These are phyloP conservation scores for Nannochloris sp. DNA, from an alignment of 139 green algal genomes.

Conservation along the genomic window DNA sequence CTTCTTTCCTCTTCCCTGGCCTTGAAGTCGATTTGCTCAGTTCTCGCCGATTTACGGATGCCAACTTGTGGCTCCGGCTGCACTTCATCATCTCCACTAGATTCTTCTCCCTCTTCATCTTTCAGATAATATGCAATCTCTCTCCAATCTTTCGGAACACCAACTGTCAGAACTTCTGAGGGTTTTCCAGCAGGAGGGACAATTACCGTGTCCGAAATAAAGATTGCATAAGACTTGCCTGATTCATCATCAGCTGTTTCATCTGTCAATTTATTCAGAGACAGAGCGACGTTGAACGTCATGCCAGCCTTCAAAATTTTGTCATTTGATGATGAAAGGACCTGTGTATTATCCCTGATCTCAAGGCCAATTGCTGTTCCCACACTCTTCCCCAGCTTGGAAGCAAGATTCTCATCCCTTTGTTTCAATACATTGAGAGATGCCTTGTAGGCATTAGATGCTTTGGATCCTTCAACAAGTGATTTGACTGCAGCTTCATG, in stretches of 20 bases:
- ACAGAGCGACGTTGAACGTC: constrained; percentile 63
- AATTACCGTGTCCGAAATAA: constrained; percentile 86
- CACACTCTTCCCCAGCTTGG: constrained; percentile 70
- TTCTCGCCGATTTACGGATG: constrained; percentile 43
- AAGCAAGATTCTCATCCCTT: constrained; percentile 50
- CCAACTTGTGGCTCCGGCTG: constrained; percentile 19
- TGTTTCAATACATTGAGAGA: constrained; percentile 32
- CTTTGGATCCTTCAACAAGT: constrained; percentile 51
- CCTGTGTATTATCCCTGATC: constrained; percentile 48
- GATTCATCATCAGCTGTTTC: constrained; percentile 13
- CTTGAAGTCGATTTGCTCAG: constrained; percentile 68
- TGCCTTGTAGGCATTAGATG: constrained; percentile 62
- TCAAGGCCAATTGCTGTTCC: constrained; percentile 89
- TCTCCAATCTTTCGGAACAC: constrained; percentile 41
- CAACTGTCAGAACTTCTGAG: constrained; percentile 54
- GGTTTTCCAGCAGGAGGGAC: constrained; percentile 32
- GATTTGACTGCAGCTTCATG: constrained; percentile 71
- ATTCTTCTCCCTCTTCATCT: constrained; percentile 35
- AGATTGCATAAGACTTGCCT: constrained; percentile 44
- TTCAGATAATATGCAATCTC: constrained; percentile 61
- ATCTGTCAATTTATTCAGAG: constrained; percentile 7
- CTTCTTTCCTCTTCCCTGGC: constrained; percentile 53
- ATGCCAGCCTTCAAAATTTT: constrained; percentile 35
- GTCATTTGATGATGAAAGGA: constrained; percentile 46
- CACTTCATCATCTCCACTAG: constrained; percentile 23